Evolutionary conservation across 75 land plant genomes (phyloP), one percentile per base, ranked within the genome.

Genomic region (Chamaecyparis obtusa): DNA sequence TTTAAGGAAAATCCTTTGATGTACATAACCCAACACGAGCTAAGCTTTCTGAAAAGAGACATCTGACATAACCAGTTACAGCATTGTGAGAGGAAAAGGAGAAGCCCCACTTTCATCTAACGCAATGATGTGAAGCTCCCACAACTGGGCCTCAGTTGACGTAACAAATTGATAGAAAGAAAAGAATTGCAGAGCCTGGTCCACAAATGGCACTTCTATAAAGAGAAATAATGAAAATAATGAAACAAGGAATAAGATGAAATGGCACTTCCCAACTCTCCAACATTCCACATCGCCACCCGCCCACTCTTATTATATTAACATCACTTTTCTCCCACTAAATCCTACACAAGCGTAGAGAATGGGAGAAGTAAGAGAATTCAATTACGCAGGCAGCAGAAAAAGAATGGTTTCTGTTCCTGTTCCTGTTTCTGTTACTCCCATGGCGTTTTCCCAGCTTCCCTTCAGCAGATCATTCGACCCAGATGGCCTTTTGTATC

Each of bases 371-470:
- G 30, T 67, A 8, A 27, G 71, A 27, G 71, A 67, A 27, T 21
- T 27, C 71, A 64, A 64, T 64, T 39, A 39, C 41, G 41, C 41
- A 39, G 41, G n/a, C 5, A 27, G 17, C n/a, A 67, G 16, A 15
- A 67, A 27, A 67, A 24, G 24, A 24, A 24, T 67, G 71, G n/a
- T 39, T 39, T 39, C 41, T 39, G 41, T 39, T 39, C 41, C 41
- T 39, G 41, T 39, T 39, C 41, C 41, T 39, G 41, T 39, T 39
- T 39, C 41, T 39, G 41, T 39, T 39, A 1, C 71, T 27, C n/a
- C 83, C 30, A 41, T 30, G 43, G 39, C 95, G 14, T 94, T 94
- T 90, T 92, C 95, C 13, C 93, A 94, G 86, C 90, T 94, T 15
- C 95, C 93, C 85, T 92, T 94, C 75, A 91, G 89, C 86, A 36